phyloP scores from a whole-genome alignment of 495 filamentous ascomycete genomes.

The Tuber borchii region DNA sequence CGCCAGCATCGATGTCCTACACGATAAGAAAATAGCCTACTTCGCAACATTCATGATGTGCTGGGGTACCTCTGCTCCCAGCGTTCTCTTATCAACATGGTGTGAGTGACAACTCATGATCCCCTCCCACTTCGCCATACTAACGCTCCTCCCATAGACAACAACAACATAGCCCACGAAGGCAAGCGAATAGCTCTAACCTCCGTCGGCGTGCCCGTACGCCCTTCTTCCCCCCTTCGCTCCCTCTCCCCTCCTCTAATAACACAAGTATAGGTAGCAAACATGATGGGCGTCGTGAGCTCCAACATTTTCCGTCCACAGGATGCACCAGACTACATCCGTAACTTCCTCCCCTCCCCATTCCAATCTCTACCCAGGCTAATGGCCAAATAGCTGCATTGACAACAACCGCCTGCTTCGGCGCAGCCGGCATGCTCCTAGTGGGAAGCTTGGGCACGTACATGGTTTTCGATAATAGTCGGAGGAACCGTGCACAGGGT shows the following conservation, averaged over 20 bases:
- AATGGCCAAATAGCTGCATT: conserved; percentile 49
- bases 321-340: conserved; percentile 67
- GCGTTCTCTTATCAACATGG: conserved; percentile 50
- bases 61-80: conserved; percentile 59
- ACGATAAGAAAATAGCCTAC: conserved; percentile 59
- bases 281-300: conserved; percentile 71
- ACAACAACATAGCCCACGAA: conserved; percentile 75
- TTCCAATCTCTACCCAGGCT: background rate
- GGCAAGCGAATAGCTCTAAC: conserved; percentile 63
- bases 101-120: conserved; percentile 19
- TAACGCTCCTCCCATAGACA: conserved; percentile 53
- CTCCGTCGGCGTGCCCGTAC: conserved; percentile 63
- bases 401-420: conserved; percentile 66
- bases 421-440: conserved; percentile 56
- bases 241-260: conserved; percentile 1
- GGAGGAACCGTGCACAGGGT: conserved; percentile 57
- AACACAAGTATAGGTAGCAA: conserved; percentile 46
- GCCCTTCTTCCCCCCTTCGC: background rate
- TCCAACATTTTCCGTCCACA: conserved; percentile 67
- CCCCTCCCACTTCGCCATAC: background rate
- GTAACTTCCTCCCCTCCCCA: conserved; percentile 1
- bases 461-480: conserved; percentile 66
- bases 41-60: conserved; percentile 80
- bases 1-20: conserved; percentile 58
- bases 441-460: conserved; percentile 55